phyloP scores from a whole-genome alignment of 2,329 filamentous ascomycete species.

The Magnaporthiopsis poae region DNA sequence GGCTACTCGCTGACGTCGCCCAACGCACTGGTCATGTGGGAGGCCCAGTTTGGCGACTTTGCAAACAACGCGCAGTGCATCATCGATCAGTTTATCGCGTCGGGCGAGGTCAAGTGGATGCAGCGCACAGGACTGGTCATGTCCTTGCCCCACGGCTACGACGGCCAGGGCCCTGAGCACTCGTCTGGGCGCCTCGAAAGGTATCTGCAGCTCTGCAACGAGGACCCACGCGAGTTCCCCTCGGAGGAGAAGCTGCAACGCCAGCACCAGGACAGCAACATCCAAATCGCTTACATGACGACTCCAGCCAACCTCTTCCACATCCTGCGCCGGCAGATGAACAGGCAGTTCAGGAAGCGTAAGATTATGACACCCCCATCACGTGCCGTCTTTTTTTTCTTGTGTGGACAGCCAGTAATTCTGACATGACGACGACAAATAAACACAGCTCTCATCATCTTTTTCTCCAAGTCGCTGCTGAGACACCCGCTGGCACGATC shows the following conservation, averaged over 20 bases:
- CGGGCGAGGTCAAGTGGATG: constrained; percentile 96
- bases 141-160: constrained; percentile 93
- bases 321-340: constrained; percentile 90
- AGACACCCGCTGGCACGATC: constrained; percentile 90
- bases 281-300: constrained; percentile 98
- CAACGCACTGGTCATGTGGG: constrained; percentile 97
- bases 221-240: constrained; percentile 91
- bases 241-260: constrained; percentile 79
- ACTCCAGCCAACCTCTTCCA: constrained; percentile 94
- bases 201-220: constrained; percentile 93
- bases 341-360: constrained; percentile 98
- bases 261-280: constrained; percentile 99
- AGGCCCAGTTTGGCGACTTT: constrained; percentile 98
- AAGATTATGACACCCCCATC: constrained; percentile 32
- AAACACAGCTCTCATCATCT: constrained; percentile 72
- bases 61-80: constrained; percentile 99
- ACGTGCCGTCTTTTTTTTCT: not conserved
- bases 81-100: constrained; percentile 97
- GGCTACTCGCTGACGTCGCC: constrained; percentile 95
- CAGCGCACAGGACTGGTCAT: constrained; percentile 94
- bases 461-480: constrained; percentile 96
- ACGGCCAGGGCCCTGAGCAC: constrained; percentile 96
- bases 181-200: constrained; percentile 95
- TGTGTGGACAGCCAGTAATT: not conserved
- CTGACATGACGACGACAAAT: not conserved